Evolutionary conservation across 805 yeast genomes (phyloP).

Genomic region (Spencermartinsiella europaea): DNA sequence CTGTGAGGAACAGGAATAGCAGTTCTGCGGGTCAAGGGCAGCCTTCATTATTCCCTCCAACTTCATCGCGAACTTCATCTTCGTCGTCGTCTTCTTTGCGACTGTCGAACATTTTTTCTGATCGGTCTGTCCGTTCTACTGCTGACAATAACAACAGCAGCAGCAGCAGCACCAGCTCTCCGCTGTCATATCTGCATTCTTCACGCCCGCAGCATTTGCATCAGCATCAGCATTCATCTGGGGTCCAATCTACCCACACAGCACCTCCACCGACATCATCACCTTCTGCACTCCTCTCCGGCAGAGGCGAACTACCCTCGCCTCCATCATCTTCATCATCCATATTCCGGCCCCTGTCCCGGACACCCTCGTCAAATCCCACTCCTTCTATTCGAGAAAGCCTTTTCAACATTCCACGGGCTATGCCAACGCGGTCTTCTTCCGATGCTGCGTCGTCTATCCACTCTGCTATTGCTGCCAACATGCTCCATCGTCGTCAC

Average conservation of each 20-base stretch:
- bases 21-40: too few species aligned
- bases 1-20: too few species aligned
- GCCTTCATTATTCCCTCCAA: too few species aligned
- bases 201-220: not conserved
- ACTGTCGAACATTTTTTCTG: not conserved
- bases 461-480: not conserved
- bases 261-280: not conserved
- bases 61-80: too few species aligned
- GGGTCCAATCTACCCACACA: not conserved
- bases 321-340: constrained; percentile 10
- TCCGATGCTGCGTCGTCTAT: not conserved
- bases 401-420: not conserved
- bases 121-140: too few species aligned
- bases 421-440: not conserved
- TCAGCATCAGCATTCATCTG: not conserved
- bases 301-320: too few species aligned
- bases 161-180: constrained; percentile 1
- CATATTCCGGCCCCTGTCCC: constrained; percentile 2
- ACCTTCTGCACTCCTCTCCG: too few species aligned
- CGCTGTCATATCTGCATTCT: constrained; percentile 6
- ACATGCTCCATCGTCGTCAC: not conserved
- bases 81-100: not conserved
- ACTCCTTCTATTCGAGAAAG: not conserved
- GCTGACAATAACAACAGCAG: too few species aligned
- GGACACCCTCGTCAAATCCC: not conserved